Percentiles rank a stretch among this genome's conserved stretches.
Evolutionary conservation across 2,329 filamentous ascomycete species (phyloP).

Genomic region (Hysterium pulicare): DNA sequence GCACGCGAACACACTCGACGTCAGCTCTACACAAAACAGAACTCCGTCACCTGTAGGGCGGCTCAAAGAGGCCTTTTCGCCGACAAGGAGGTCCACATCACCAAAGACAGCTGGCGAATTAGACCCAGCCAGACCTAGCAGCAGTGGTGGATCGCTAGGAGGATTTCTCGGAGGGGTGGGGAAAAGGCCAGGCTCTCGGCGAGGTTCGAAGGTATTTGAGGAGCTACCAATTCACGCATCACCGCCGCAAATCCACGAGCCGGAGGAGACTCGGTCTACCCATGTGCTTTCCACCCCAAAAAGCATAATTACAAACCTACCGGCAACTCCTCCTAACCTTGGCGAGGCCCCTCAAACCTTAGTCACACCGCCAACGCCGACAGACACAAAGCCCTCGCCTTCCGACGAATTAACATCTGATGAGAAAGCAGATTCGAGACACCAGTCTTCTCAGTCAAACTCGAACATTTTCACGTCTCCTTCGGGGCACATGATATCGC

Average conservation of each 20-base stretch:
- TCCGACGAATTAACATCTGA: constrained; percentile 25
- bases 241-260: constrained; percentile 28
- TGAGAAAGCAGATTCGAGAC: constrained; percentile 21
- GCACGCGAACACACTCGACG: constrained; percentile 32
- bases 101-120: constrained; percentile 24
- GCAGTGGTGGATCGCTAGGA: constrained; percentile 43
- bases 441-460: constrained; percentile 35
- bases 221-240: constrained; percentile 21
- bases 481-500: constrained; percentile 69
- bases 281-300: constrained; percentile 26
- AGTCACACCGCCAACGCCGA: constrained; percentile 63
- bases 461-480: constrained; percentile 58
- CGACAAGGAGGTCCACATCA: constrained; percentile 26
- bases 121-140: constrained; percentile 42
- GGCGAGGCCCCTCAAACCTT: constrained; percentile 52
- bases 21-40: constrained; percentile 45
- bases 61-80: constrained; percentile 67
- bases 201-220: constrained; percentile 28
- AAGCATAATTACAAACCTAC: constrained; percentile 38
- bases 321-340: constrained; percentile 43
- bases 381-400: constrained; percentile 41
- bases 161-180: constrained; percentile 41
- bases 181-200: constrained; percentile 29
- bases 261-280: constrained; percentile 29
- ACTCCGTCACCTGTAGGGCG: constrained; percentile 68